Evolutionary conservation across 2,329 filamentous ascomycete genomes (phyloP).

Genomic region (Calycina marina): DNA sequence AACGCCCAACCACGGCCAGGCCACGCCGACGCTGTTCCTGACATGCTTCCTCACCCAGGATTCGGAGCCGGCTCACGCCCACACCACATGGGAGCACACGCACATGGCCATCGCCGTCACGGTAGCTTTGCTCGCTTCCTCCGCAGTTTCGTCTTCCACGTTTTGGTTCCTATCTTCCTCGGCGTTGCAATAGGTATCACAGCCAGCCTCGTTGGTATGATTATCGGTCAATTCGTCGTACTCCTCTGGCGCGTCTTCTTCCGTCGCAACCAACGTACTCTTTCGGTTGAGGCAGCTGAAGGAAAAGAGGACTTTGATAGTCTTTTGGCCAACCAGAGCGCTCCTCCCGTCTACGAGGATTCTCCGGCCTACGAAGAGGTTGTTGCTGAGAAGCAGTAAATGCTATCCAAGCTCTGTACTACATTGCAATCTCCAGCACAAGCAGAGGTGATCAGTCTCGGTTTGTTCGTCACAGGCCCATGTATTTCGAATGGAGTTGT

Average conservation of each 20-base stretch:
- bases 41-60: not conserved
- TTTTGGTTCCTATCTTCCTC: constrained; percentile 53
- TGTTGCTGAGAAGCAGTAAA: constrained; percentile 11
- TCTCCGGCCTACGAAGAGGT: constrained; percentile 18
- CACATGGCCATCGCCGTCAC: constrained; percentile 23
- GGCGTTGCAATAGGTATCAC: constrained; percentile 54
- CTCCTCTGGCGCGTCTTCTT: constrained; percentile 41
- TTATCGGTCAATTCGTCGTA: constrained; percentile 46
- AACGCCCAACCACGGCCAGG: constrained; percentile 5
- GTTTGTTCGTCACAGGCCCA: no score
- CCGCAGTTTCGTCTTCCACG: constrained; percentile 42
- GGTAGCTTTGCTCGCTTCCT: constrained; percentile 33
- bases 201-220: constrained; percentile 53
- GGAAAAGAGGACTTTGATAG: constrained; percentile 15
- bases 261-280: constrained; percentile 26
- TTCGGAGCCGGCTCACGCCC: constrained; percentile 6
- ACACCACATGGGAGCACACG: constrained; percentile 16
- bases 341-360: constrained; percentile 20
- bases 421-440: no score
- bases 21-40: constrained; percentile 4
- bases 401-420: no score
- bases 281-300: constrained; percentile 11
- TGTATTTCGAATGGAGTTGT: no score
- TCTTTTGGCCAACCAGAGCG: constrained; percentile 15
- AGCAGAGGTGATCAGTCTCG: no score